Evolutionary conservation across 352 stramenopile genomes (phyloP).

Genomic region (Phytophthora ramorum): DNA sequence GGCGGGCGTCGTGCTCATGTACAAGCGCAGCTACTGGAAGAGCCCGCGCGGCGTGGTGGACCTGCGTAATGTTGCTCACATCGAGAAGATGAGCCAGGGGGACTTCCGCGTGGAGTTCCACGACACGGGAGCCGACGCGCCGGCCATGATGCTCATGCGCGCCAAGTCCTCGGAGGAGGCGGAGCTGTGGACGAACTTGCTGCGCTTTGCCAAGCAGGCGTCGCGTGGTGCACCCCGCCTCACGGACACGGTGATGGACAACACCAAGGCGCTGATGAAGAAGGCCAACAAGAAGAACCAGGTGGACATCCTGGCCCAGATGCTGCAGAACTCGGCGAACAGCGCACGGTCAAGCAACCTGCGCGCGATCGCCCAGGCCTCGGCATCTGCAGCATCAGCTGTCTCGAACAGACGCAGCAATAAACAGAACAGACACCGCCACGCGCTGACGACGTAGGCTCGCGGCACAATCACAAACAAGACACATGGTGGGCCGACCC

Average conservation of each 20-base stretch:
- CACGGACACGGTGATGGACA: constrained; percentile 34
- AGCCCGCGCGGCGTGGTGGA: constrained; percentile 74
- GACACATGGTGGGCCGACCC: constrained; percentile 17
- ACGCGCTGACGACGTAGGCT: constrained; percentile 33
- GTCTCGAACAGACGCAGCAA: constrained; percentile 36
- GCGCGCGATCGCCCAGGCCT: constrained; percentile 42
- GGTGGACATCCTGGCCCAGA: constrained; percentile 50
- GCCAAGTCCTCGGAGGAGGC: constrained; percentile 63
- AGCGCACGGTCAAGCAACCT: constrained; percentile 41
- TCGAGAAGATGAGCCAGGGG: constrained; percentile 74
- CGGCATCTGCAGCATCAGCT: constrained; percentile 39
- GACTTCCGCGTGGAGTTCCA: constrained; percentile 79
- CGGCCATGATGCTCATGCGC: constrained; percentile 66
- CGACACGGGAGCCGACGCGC: constrained; percentile 40
- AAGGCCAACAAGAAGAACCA: constrained; percentile 57
- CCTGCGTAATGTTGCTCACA: constrained; percentile 58
- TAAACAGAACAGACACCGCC: constrained; percentile 29
- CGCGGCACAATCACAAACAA: constrained; percentile 13
- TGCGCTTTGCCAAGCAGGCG: constrained; percentile 70
- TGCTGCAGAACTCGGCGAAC: constrained; percentile 48
- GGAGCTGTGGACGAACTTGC: constrained; percentile 78
- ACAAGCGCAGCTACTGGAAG: constrained; percentile 90
- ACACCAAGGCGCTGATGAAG: constrained; percentile 40
- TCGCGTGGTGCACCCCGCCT: constrained; percentile 34
- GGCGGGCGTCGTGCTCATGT: constrained; percentile 74